A percentile compares a stretch with the other conserved stretches of the same genome.
phyloP scores from a whole-genome alignment of 331 rosid species.

The Dryas integrifolia region DNA sequence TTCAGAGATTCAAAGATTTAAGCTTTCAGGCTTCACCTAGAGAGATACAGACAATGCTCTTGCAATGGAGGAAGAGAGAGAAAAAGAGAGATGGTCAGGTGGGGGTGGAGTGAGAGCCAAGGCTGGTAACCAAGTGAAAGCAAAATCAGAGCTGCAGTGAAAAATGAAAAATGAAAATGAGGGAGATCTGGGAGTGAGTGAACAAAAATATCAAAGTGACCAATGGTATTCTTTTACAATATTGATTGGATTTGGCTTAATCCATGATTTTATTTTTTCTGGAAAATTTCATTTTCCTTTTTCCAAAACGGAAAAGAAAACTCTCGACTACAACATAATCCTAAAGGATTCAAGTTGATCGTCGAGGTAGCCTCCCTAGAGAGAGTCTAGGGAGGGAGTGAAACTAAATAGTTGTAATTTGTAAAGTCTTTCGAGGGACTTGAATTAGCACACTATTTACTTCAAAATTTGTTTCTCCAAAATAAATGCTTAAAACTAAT shows the following conservation, averaged over 20 bases:
- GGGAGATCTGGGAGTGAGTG: slow-evolving; percentile 14
- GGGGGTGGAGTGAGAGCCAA: slow-evolving; percentile 24
- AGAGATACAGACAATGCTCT: neutral
- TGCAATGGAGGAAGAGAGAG: slow-evolving; percentile 8
- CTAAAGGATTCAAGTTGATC: too few relatives aligned
- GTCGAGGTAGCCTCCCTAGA: too few relatives aligned
- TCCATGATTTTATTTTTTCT: neutral
- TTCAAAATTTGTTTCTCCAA: too few relatives aligned
- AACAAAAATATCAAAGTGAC: neutral
- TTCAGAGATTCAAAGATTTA: neutral
- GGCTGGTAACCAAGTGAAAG: slow-evolving; percentile 13
- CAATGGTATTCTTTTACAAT: neutral
- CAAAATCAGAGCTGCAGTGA: slow-evolving; percentile 1
- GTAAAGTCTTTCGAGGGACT: too few relatives aligned
- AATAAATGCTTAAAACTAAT: too few relatives aligned
- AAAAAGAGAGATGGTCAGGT: neutral
- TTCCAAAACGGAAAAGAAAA: too few relatives aligned
- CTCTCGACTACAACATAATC: too few relatives aligned
- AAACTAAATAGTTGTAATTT: too few relatives aligned
- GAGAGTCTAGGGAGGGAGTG: too few relatives aligned
- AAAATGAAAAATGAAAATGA: neutral
- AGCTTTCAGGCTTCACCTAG: slow-evolving; percentile 2
- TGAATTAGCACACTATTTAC: too few relatives aligned
- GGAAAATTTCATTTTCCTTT: neutral
- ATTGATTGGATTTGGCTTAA: neutral